phyloP scores from a whole-genome alignment of 169 alveolate genomes.

The Eimeria tenella region DNA sequence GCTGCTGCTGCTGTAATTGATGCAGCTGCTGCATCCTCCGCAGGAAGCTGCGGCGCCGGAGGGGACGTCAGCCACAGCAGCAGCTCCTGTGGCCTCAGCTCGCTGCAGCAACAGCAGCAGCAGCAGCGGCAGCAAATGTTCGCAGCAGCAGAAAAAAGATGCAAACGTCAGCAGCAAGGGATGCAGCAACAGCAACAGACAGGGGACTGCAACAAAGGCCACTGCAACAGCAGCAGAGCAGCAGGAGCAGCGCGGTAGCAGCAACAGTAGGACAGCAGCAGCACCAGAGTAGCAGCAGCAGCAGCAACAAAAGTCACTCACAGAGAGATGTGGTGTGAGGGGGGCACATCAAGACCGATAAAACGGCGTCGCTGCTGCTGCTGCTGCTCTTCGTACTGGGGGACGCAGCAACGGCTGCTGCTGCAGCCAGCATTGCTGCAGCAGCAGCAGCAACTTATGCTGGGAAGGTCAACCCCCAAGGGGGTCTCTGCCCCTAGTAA shows the following conservation, averaged over 20 bases:
- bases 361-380: conserved; percentile 32
- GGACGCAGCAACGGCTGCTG: background rate
- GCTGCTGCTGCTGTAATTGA: conserved; percentile 4
- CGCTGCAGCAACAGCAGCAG: conserved; percentile 49
- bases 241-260: background rate
- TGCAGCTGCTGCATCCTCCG: background rate
- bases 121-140: background rate
- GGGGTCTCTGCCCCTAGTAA: conserved; percentile 13
- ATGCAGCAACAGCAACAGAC: background rate
- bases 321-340: conserved; percentile 17
- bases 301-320: background rate
- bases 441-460: conserved; percentile 53
- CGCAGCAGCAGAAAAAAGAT: too few relatives aligned
- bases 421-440: background rate
- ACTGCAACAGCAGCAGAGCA: conserved; percentile 14
- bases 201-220: background rate
- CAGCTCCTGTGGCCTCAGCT: conserved; percentile 41
- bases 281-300: conserved; percentile 50
- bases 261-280: background rate
- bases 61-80: conserved; percentile 50
- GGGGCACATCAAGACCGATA: conserved; percentile 48
- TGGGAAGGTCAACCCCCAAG: conserved; percentile 38
- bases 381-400: conserved; percentile 11
- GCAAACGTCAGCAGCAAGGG: conserved; percentile 20
- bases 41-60: background rate